phyloP scores from a whole-genome alignment of 768 basidiomycete genomes.

The Trichaptum fuscoviolaceum region DNA sequence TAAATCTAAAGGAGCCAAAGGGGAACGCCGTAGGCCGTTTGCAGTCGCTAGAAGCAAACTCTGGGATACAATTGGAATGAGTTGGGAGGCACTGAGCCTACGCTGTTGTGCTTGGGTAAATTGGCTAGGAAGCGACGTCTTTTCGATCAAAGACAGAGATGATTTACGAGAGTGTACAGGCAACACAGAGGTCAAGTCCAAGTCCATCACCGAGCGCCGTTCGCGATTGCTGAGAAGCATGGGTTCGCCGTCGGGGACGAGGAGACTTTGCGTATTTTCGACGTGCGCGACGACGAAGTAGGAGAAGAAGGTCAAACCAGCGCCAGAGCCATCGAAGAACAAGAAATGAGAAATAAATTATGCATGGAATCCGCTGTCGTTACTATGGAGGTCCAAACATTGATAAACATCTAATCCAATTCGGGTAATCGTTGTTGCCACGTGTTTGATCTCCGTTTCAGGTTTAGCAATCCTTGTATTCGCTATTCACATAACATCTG shows the following conservation, averaged over 20 bases:
- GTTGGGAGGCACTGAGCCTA: not conserved
- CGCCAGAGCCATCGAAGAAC: not conserved
- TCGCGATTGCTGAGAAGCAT: not conserved
- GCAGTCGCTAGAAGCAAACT: not conserved
- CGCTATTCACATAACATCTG: not conserved
- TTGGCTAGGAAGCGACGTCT: not conserved
- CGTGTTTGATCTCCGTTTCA: not conserved
- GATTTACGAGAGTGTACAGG: conserved; percentile 4
- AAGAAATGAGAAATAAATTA: not conserved
- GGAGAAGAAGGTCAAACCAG: not conserved
- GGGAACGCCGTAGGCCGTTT: not conserved
- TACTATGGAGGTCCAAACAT: not conserved
- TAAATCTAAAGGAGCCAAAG: not conserved
- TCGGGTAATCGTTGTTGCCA: not conserved
- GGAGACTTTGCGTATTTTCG: not conserved
- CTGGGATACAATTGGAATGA: not conserved
- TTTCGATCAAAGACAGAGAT: not conserved
- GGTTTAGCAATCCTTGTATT: conserved; percentile 1
- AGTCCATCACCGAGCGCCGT: not conserved
- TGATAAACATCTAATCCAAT: not conserved
- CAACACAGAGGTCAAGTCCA: not conserved
- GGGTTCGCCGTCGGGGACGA: not conserved
- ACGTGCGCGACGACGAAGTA: not conserved
- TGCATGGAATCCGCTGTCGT: not conserved
- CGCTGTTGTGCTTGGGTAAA: not conserved